phyloP scores from a whole-genome alignment of 345 rosid genomes.

The Microcos paniculata region DNA sequence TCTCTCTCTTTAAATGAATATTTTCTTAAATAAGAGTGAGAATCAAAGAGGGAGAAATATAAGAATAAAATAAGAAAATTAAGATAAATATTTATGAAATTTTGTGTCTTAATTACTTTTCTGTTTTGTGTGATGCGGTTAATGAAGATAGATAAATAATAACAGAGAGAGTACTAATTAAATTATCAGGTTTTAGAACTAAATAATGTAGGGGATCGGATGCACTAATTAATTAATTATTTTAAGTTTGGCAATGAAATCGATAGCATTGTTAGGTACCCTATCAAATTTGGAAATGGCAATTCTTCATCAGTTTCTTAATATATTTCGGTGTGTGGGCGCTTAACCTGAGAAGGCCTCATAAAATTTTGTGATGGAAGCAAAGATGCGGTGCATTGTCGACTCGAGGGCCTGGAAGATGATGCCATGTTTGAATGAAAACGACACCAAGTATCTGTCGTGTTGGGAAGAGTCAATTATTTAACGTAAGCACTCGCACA shows the following conservation, averaged over 20 bases:
- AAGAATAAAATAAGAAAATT: too few species aligned
- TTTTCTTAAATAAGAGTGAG: too few species aligned
- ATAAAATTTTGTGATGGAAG: neutral
- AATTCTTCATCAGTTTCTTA: neutral
- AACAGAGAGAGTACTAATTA: too few species aligned
- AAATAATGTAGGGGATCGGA: neutral
- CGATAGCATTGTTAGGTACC: neutral
- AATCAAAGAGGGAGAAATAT: too few species aligned
- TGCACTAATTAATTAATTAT: neutral
- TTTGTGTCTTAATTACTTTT: too few species aligned
- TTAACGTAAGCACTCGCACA: neutral
- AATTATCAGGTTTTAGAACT: neutral
- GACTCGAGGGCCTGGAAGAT: neutral
- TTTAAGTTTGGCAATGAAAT: neutral
- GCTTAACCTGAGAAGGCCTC: neutral
- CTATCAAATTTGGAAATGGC: neutral
- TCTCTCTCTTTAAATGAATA: too few species aligned
- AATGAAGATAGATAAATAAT: too few species aligned
- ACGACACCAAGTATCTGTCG: neutral
- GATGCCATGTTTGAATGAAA: neutral
- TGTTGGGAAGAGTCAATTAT: neutral
- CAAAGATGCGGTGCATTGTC: constrained; percentile 12
- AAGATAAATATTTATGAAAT: too few species aligned
- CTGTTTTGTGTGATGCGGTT: too few species aligned
- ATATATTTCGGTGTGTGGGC: neutral